Evolutionary conservation across 768 basidiomycete species (phyloP).

Genomic region (Arthromyces matolae): DNA sequence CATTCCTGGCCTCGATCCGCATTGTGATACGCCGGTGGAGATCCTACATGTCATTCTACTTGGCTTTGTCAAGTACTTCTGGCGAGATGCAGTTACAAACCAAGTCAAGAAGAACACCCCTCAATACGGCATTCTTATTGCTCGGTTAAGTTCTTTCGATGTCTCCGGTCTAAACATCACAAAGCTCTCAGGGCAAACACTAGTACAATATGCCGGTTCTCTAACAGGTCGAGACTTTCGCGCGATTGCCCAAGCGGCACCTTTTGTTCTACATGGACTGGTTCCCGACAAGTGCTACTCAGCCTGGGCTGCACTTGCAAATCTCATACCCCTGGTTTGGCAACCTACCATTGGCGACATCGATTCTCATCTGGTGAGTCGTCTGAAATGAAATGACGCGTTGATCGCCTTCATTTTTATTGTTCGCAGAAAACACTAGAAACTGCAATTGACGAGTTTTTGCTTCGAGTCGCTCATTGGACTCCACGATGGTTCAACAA

Average conservation of each 20-base stretch:
- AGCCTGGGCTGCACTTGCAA: constrained; percentile 26
- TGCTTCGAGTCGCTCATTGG: constrained; percentile 19
- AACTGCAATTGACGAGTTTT: constrained; percentile 25
- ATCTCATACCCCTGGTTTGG: constrained; percentile 29
- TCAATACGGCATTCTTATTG: constrained; percentile 19
- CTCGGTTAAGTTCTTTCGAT: constrained; percentile 25
- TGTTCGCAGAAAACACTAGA: constrained; percentile 15
- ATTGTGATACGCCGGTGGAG: constrained; percentile 42
- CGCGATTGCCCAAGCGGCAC: constrained; percentile 26
- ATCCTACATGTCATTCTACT: constrained; percentile 42
- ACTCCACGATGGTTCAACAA: constrained; percentile 31
- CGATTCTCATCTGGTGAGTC: constrained; percentile 20
- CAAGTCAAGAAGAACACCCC: constrained; percentile 23
- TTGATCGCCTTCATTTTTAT: not conserved
- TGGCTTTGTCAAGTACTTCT: constrained; percentile 47
- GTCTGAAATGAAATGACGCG: not conserved
- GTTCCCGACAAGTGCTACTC: constrained; percentile 19
- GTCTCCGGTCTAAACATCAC: constrained; percentile 30
- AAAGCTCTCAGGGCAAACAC: constrained; percentile 23
- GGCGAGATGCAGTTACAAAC: constrained; percentile 35
- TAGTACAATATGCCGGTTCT: constrained; percentile 33
- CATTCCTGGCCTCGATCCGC: constrained; percentile 36
- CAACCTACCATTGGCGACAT: constrained; percentile 30
- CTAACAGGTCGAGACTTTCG: constrained; percentile 30
- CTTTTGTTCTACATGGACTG: constrained; percentile 31